Conservation (phyloP, 257 asterid species). For the Mentha longifolia region DNA sequence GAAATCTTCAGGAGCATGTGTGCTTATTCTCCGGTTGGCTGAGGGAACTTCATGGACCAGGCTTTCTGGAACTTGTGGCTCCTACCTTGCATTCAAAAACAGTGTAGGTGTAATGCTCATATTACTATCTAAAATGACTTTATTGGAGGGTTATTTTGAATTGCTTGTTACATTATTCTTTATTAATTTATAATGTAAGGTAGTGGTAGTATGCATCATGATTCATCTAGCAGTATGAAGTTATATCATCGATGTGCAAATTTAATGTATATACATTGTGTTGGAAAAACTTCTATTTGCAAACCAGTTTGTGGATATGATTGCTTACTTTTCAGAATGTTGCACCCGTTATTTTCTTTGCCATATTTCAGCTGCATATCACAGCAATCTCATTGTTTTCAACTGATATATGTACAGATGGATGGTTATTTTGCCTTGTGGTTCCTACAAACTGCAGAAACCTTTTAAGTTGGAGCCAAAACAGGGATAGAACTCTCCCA, state of each 20-base stretch:
- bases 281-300: not conserved
- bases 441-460: slow-evolving; percentile 65
- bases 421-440: slow-evolving; percentile 90
- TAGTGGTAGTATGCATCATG: slow-evolving; percentile 8
- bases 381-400: slow-evolving; percentile 7
- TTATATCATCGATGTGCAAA: not conserved
- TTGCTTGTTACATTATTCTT: slow-evolving; percentile 15
- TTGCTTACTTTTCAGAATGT: not conserved
- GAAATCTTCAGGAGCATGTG: slow-evolving; percentile 60
- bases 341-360: not conserved
- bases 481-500: no score
- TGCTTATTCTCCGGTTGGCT: slow-evolving; percentile 96
- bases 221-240: slow-evolving; percentile 4
- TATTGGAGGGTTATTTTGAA: not conserved
- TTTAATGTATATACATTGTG: not conserved
- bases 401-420: slow-evolving; percentile 53
- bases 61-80: slow-evolving; percentile 79
- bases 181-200: not conserved
- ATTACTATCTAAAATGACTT: slow-evolving; percentile 11
- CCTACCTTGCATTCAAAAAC: slow-evolving; percentile 83
- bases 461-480: slow-evolving; percentile 96
- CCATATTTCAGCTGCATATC: slow-evolving; percentile 9
- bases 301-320: not conserved
- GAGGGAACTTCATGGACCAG: slow-evolving; percentile 84
- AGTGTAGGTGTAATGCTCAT: slow-evolving; percentile 66